Evolutionary conservation across 1,284 basidiomycete genomes (phyloP), one percentile per base, ranked within the genome.

Genomic region (Heterobasidion irregulare): DNA sequence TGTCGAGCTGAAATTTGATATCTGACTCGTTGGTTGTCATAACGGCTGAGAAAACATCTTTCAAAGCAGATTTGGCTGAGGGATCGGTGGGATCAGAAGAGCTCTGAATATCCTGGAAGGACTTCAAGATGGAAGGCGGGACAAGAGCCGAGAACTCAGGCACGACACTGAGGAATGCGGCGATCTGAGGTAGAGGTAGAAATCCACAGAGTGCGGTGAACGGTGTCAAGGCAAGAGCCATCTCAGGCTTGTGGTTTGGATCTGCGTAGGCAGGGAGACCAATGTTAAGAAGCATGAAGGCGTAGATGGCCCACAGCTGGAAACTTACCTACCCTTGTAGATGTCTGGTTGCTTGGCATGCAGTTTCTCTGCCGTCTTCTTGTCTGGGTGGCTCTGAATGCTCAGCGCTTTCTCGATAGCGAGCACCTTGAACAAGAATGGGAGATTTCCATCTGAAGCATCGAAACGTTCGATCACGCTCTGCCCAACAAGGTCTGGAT

Each of bases 381-480:
- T 98, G 74, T 98, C 91, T 6, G 97, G 97, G 70, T 99, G 97
- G 6, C 92, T 93, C 73, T 99, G 96, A 56, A 99, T 97, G 65
- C 92, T 95, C 57, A 99, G 76, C 1, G 96, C 94, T 69, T 97
- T 98, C 63, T 87, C 82, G 61, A 99, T 96, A 15, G 91, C 89
- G 44, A 99, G 82, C 15, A 96, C 86, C 70, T 98, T 97, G 80
- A 97, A 93, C 55, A 98, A 72, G 72, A 96, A 98, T 0, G 94
- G 94, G 9, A 98, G 75, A 63, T 91, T 88, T 53, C 89, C 90
- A 16, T 81, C 73, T 5, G 70, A 69, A 9, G 80, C 77, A 57
- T 83, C 72, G 66, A 86, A 88, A 61, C 84, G 84, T 48, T 73
- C 72, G 10, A 78, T 65, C 54, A 95, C 81, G n/a, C 68, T 68